Evolutionary conservation across 805 yeast genomes (phyloP).

Genomic region (Ogataea siamensis): DNA sequence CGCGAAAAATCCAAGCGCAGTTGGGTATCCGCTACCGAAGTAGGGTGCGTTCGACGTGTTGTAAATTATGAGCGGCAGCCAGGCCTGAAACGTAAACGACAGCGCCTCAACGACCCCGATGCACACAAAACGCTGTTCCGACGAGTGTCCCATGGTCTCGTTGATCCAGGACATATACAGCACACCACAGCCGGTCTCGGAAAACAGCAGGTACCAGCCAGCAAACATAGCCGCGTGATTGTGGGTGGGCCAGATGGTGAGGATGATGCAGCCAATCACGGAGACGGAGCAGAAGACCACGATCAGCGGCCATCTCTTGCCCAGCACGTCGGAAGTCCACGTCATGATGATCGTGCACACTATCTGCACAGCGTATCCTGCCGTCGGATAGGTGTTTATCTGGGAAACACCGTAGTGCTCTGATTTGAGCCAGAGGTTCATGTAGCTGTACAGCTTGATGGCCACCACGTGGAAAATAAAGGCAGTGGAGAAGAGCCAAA

Average conservation of each 20-base stretch:
- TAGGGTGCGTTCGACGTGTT: constrained; percentile 36
- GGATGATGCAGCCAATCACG: constrained; percentile 21
- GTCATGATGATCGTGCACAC: constrained; percentile 28
- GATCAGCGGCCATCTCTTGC: constrained; percentile 31
- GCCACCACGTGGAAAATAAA: constrained; percentile 25
- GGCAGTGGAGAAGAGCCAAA: constrained; percentile 19
- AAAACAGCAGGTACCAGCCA: constrained; percentile 25
- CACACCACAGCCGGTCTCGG: constrained; percentile 24
- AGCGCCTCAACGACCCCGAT: constrained; percentile 34
- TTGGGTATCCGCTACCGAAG: constrained; percentile 34
- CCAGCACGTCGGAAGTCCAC: constrained; percentile 31
- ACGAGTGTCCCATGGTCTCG: constrained; percentile 28
- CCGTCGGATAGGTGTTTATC: constrained; percentile 35
- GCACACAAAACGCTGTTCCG: constrained; percentile 28
- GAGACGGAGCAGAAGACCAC: constrained; percentile 20
- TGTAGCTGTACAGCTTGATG: constrained; percentile 24
- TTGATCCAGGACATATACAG: constrained; percentile 31
- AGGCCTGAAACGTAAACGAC: constrained; percentile 34
- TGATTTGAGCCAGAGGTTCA: constrained; percentile 34
- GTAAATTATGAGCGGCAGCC: constrained; percentile 35
- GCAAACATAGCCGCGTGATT: constrained; percentile 25
- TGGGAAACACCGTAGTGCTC: constrained; percentile 26
- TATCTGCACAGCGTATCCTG: constrained; percentile 32
- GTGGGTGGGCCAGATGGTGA: constrained; percentile 20
- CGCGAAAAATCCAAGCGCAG: constrained; percentile 18